Percentiles rank a stretch among this genome's conserved stretches.
phyloP scores from a whole-genome alignment of 2,329 filamentous ascomycete genomes.

The Gaeumannomyces tritici region DNA sequence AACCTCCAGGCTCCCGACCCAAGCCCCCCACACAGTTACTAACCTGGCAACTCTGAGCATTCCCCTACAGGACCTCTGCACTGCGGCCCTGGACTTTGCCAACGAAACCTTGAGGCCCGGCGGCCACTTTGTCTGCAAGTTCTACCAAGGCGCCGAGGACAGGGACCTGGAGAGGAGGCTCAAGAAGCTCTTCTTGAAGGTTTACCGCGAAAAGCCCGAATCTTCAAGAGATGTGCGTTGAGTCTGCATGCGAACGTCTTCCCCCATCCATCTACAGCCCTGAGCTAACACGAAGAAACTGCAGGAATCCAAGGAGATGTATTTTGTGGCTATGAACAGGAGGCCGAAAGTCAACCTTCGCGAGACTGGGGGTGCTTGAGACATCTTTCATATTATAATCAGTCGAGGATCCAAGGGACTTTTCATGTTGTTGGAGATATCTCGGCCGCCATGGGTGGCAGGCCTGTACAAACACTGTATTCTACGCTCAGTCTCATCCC shows the following conservation, averaged over 20 bases:
- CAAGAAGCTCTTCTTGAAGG: constrained; percentile 66
- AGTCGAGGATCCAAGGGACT: neutral
- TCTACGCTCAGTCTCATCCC: neutral
- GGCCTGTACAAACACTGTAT: neutral
- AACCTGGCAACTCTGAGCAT: neutral
- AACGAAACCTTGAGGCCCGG: constrained; percentile 73
- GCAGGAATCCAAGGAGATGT: constrained; percentile 76
- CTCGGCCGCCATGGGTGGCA: neutral
- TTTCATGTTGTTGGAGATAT: neutral
- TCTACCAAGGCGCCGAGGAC: constrained; percentile 87
- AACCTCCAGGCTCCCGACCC: neutral
- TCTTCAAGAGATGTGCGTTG: constrained; percentile 73
- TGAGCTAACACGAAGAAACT: neutral
- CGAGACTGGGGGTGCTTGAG: constrained; percentile 9
- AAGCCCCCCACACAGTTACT: neutral
- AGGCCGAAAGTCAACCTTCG: constrained; percentile 34
- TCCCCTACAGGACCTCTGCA: constrained; percentile 67
- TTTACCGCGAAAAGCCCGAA: constrained; percentile 83
- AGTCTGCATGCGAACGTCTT: too few relatives aligned
- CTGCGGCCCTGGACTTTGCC: constrained; percentile 74
- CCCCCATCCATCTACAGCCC: neutral
- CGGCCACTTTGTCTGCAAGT: constrained; percentile 94
- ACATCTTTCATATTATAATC: neutral
- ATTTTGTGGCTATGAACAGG: constrained; percentile 70
- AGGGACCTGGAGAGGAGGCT: constrained; percentile 67